Percentiles rank a stretch among this genome's conserved stretches.
Conservation (phyloP, 225 moss, liverwort and hornwort genomes). For the Asterella californica region DNA sequence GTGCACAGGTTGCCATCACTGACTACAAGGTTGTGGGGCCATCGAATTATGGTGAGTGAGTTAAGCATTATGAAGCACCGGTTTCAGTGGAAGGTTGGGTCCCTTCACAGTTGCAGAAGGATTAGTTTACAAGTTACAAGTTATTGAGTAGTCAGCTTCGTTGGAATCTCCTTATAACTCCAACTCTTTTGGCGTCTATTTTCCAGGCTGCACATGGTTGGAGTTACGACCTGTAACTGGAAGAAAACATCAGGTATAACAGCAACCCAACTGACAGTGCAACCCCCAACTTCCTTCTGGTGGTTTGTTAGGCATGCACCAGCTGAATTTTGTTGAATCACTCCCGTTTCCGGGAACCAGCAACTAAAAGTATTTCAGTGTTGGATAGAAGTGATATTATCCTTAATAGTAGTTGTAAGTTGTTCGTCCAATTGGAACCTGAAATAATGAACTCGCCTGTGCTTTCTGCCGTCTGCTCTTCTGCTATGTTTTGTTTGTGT, state of each 20-base stretch:
- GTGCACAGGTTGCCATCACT: constrained; percentile 79
- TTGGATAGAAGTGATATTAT: neutral
- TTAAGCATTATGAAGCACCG: neutral
- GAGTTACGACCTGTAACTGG: constrained; percentile 88
- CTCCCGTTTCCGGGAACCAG: neutral
- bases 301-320: neutral
- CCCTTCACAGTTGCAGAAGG: neutral
- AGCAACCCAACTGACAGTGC: neutral
- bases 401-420: no score
- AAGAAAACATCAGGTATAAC: constrained; percentile 89
- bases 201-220: constrained; percentile 87
- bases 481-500: no score
- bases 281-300: neutral
- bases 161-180: neutral
- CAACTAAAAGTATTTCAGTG: neutral
- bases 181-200: neutral
- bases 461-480: no score
- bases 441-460: no score
- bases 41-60: constrained; percentile 58
- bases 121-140: neutral
- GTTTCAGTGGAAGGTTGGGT: neutral
- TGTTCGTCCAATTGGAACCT: no score
- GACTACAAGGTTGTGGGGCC: constrained; percentile 78
- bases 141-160: no score
- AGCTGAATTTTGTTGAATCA: neutral